Evolutionary conservation across 1,139 yeast genomes (phyloP), one percentile per base, ranked within the genome.

Genomic region (Zygosaccharomyces pseudobailii): DNA sequence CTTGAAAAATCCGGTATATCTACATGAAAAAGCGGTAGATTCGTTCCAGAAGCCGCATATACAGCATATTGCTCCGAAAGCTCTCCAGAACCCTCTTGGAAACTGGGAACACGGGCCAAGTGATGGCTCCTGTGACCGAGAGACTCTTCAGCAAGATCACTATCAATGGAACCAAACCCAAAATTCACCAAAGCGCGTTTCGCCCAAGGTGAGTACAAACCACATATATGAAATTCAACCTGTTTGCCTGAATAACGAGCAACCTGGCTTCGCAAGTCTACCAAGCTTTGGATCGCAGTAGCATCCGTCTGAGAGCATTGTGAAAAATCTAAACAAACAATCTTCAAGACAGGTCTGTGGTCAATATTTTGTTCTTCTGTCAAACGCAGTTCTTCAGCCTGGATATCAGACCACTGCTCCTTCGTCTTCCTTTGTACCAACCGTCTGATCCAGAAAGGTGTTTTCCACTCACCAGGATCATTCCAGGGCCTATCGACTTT

Each of bases 161-260:
- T 75, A 25, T 70, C 71, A 48, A 75, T 74, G 36, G 78, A 73
- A 44, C 96, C 97, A 68, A 89, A 89, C 1, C 95, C 95, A 48
- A 84, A 83, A 56, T 81, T 79, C 42, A 84, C 65, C 55, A 90
- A 74, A 7, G 84, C 87, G 58, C 94, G 77, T 62, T 88, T 79
- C 48, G 87, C 79, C 97, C 97, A 89, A 7, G 92, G 89, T 48
- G 87, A n/a, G n/a, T n/a, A n/a, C n/a, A n/a, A n/a, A n/a, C 96
- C 95, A 10, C 87, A 80, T 64, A 90, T 89, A 66, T 90, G 97
- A 70, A 83, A 83, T 67, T 89, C 96, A 47, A 88, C 92, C 56
- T 86, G 90, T 50, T 85, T 74, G 61, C 87, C 90, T 35, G 95
- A 86, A 61, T 86, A 87, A 47, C 73, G 75, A 66, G 83, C 82